Conservation (phyloP, 2,329 filamentous ascomycete genomes). For the Capronia coronata region DNA sequence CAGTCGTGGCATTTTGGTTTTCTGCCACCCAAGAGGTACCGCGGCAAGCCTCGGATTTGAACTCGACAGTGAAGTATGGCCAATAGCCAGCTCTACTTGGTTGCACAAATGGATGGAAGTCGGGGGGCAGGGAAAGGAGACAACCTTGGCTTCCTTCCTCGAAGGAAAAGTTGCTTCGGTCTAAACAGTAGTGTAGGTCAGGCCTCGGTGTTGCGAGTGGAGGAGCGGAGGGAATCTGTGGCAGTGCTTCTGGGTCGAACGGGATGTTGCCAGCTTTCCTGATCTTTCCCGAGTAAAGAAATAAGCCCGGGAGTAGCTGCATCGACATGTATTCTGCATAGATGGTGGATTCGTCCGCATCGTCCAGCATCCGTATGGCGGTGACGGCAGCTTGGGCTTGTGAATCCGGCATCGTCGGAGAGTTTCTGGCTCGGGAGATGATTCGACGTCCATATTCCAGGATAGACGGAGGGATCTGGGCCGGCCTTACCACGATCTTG, state of each 20-base stretch:
- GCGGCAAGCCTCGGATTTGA: conserved; percentile 8
- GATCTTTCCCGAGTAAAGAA: neutral
- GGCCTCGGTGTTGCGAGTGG: neutral
- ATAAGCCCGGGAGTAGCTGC: neutral
- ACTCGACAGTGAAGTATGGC: conserved; percentile 12
- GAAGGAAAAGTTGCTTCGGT: neutral
- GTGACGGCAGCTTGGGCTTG: neutral
- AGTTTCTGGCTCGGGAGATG: neutral
- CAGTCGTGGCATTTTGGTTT: conserved; percentile 12
- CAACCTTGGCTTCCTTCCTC: neutral
- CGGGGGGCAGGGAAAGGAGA: neutral
- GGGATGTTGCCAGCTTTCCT: neutral
- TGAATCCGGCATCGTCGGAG: neutral
- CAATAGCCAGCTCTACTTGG: conserved; percentile 8
- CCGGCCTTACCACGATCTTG: conserved; percentile 1
- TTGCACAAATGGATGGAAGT: neutral
- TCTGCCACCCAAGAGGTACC: conserved; percentile 13
- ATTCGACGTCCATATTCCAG: neutral
- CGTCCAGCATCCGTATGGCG: neutral
- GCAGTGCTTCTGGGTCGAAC: neutral
- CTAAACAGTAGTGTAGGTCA: conserved; percentile 5
- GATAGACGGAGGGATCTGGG: neutral
- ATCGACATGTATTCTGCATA: neutral
- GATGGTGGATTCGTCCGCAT: conserved; percentile 7
- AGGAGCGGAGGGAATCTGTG: conserved; percentile 2